Base-by-base conservation (phyloP, 2,329 filamentous ascomycete species). In the Colletotrichum truncatum region DNA sequence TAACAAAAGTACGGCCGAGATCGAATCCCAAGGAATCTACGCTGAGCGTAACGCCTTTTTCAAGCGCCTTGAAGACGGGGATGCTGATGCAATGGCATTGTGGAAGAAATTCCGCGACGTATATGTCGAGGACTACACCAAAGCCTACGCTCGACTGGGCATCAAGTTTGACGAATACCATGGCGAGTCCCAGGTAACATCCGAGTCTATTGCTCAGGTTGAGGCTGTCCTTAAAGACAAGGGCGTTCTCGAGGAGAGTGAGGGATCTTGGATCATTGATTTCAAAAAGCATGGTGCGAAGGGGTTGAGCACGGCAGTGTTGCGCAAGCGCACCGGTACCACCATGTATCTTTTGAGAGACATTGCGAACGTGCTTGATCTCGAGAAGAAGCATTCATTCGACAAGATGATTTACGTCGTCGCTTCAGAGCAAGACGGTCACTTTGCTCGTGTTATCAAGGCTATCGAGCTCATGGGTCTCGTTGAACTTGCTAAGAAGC, bases 341-440 rank as follows among this genome's bases (percentile, higher is more conserved):
- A 87, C 87, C 10, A 83, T 89, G 1, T 93, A 93, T 75, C 81
- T 92, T 34, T 89, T 90, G 26, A 85, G 91, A 70, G 90, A 93
- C 73, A 87, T 93, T 41, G 90, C 87, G 11, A 88, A 88, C 5
- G 88, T 87, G 28, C 74, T 87, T 18, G 88, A 91, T 76, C 86
- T 90, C 73, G 81, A 84, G 61, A 82, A 89, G 62, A 83, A 84
- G 34, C 74, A 77, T 58, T 18, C 54, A 1, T 79, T 80, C 36
- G 77, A 80, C 67, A 73, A 76, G 69, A 77, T 80, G 77, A 67
- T 80, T 2, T 81, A 80, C 38, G 77, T 81, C n/a, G 78, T 79
- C 14, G 70, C 73, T 1, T 61, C 70, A 1, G 74, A 78, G 21
- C 78, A 80, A 45, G 76, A 78, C 41, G 38, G 70, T 0, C 75